phyloP scores from a whole-genome alignment of 495 filamentous ascomycete genomes.

The Letharia lupina region DNA sequence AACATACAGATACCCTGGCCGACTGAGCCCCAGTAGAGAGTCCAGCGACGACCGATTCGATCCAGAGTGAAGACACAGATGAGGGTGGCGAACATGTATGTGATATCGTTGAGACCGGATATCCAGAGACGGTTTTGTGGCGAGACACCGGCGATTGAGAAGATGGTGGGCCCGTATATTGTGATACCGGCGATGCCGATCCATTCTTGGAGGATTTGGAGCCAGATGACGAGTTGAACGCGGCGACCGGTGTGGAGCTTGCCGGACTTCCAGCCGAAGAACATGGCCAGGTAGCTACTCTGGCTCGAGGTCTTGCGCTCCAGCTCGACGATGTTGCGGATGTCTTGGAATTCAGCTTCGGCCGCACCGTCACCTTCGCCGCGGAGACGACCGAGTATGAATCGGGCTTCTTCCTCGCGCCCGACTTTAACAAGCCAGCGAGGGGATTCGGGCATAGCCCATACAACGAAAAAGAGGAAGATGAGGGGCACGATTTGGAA shows the following conservation, averaged over 20 bases:
- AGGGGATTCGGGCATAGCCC: slow-evolving; percentile 48
- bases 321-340: slow-evolving; percentile 26
- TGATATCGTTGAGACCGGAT: slow-evolving; percentile 46
- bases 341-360: slow-evolving; percentile 29
- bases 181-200: slow-evolving; percentile 29
- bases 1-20: slow-evolving; percentile 56
- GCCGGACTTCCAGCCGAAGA: slow-evolving; percentile 24
- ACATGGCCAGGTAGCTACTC: slow-evolving; percentile 28
- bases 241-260: slow-evolving; percentile 30
- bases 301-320: slow-evolving; percentile 23
- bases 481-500: slow-evolving; percentile 48
- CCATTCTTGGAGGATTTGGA: slow-evolving; percentile 29
- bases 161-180: slow-evolving; percentile 22
- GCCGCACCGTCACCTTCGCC: slow-evolving; percentile 30
- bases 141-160: slow-evolving; percentile 8
- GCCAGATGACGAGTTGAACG: slow-evolving; percentile 30
- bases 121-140: slow-evolving; percentile 34
- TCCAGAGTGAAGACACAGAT: slow-evolving; percentile 38
- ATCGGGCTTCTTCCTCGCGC: slow-evolving; percentile 35
- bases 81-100: slow-evolving; percentile 46
- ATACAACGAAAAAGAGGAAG: slow-evolving; percentile 41
- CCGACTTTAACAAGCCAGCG: slow-evolving; percentile 36
- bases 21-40: slow-evolving; percentile 55
- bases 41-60: slow-evolving; percentile 20
- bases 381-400: slow-evolving; percentile 47